phyloP scores from a whole-genome alignment of 2,329 filamentous ascomycete genomes.

The Neofusicoccum kwambonambiense region DNA sequence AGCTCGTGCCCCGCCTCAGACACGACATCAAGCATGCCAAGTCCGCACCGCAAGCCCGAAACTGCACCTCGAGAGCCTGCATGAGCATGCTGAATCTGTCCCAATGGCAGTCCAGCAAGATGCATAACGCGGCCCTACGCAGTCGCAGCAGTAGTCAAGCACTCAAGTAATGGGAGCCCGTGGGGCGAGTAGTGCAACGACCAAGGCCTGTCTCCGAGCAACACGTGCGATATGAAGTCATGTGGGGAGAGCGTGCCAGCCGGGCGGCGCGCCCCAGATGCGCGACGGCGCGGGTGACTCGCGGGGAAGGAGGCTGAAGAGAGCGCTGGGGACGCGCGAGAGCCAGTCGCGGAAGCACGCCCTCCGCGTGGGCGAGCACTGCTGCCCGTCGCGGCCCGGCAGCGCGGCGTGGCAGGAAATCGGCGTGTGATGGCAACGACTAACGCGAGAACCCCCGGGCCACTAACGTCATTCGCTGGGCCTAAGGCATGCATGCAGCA shows the following conservation, averaged over 20 bases:
- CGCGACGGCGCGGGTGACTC: neutral
- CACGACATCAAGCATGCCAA: neutral
- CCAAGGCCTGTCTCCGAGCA: neutral
- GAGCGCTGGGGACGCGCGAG: neutral
- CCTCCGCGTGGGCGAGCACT: neutral
- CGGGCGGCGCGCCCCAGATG: neutral
- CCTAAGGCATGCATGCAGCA: slow-evolving; percentile 12
- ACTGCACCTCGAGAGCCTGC: neutral
- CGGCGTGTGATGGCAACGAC: neutral
- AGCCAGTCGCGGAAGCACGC: neutral
- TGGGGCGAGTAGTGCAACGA: neutral
- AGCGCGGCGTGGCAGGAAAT: neutral
- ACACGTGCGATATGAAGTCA: neutral
- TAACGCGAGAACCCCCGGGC: neutral
- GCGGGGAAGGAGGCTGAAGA: neutral
- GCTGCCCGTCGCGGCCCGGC: neutral
- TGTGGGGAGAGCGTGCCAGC: neutral
- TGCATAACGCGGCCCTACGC: neutral
- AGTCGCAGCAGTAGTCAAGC: neutral
- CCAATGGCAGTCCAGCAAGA: neutral
- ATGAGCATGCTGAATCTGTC: neutral
- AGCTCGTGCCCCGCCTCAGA: neutral
- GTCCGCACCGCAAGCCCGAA: neutral
- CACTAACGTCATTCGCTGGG: slow-evolving; percentile 9
- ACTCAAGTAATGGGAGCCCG: neutral